phyloP scores from a whole-genome alignment of 176 grass and related monocot species.

The Bothriochloa decipiens region DNA sequence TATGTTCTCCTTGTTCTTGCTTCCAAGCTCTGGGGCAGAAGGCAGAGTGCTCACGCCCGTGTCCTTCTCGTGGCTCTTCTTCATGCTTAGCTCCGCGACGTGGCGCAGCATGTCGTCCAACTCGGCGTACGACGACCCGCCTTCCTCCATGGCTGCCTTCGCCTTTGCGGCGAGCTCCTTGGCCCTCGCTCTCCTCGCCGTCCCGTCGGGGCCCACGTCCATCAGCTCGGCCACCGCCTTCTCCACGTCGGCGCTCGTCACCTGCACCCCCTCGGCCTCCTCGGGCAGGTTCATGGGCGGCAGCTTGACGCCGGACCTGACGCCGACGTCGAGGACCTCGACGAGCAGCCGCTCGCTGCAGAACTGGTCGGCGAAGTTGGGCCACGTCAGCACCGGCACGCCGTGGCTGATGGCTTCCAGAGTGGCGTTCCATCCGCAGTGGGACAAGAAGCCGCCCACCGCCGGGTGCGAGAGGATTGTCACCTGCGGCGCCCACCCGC shows the following conservation, averaged over 20 bases:
- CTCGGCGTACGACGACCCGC: constrained; percentile 54
- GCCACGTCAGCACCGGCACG: constrained; percentile 68
- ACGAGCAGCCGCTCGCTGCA: constrained; percentile 60
- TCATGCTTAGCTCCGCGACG: constrained; percentile 39
- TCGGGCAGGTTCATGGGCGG: constrained; percentile 19
- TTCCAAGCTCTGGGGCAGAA: neutral
- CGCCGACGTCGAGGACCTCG: constrained; percentile 58
- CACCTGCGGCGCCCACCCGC: constrained; percentile 63
- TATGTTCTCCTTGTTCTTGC: neutral
- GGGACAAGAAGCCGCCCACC: constrained; percentile 57
- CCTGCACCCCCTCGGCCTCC: constrained; percentile 32
- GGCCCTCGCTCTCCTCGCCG: constrained; percentile 35
- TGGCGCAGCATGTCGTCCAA: constrained; percentile 48
- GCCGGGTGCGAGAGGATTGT: constrained; percentile 56
- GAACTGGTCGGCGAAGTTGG: constrained; percentile 57
- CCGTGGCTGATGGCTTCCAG: constrained; percentile 53
- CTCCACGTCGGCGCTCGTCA: constrained; percentile 39
- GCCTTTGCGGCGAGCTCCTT: constrained; percentile 39
- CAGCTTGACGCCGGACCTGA: constrained; percentile 47
- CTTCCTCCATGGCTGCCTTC: constrained; percentile 51
- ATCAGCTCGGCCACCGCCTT: constrained; percentile 44
- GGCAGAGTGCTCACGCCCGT: neutral
- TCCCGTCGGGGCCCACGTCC: constrained; percentile 31
- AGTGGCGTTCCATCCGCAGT: constrained; percentile 72
- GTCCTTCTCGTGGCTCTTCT: neutral